Evolutionary conservation across 129 eudicot genomes (phyloP).

Genomic region (Sambucus nigra): DNA sequence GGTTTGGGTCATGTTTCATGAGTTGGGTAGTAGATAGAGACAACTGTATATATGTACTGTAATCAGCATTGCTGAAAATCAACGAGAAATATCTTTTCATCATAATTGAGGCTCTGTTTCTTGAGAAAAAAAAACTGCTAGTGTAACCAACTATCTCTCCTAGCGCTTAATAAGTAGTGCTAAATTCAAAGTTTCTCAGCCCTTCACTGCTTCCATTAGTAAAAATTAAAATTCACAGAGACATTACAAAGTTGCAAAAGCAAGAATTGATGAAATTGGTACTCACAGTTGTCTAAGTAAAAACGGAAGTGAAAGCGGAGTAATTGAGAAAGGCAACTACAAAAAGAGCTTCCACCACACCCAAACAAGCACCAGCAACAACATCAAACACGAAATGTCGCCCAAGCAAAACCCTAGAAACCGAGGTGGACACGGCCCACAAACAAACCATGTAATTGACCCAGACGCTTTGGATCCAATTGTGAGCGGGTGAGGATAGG

Average conservation of each 20-base stretch:
- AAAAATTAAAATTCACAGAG: no score
- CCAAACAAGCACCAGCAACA: conserved; percentile 49
- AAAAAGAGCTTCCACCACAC: conserved; percentile 45
- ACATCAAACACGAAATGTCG: conserved; percentile 83
- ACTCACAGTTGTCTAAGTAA: conserved; percentile 12
- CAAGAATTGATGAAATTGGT: background rate
- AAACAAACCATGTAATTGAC: conserved; percentile 16
- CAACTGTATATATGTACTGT: no score
- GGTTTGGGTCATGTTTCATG: no score
- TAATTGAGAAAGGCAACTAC: conserved; percentile 45
- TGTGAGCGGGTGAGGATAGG: conserved; percentile 14
- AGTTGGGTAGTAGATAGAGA: no score
- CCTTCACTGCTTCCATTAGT: no score
- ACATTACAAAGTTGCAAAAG: background rate
- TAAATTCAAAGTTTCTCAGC: no score
- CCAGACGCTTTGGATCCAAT: conserved; percentile 14
- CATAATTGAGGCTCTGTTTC: no score
- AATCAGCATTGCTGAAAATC: no score
- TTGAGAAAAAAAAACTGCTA: no score
- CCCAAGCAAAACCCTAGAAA: conserved; percentile 75
- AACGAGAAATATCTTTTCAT: no score
- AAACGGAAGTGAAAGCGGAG: conserved; percentile 21
- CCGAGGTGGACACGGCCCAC: conserved; percentile 62
- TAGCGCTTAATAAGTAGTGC: no score
- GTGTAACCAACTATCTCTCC: no score